Evolutionary conservation across 176 grass and related monocot genomes (phyloP).

Genomic region (Sorghum bicolor): DNA sequence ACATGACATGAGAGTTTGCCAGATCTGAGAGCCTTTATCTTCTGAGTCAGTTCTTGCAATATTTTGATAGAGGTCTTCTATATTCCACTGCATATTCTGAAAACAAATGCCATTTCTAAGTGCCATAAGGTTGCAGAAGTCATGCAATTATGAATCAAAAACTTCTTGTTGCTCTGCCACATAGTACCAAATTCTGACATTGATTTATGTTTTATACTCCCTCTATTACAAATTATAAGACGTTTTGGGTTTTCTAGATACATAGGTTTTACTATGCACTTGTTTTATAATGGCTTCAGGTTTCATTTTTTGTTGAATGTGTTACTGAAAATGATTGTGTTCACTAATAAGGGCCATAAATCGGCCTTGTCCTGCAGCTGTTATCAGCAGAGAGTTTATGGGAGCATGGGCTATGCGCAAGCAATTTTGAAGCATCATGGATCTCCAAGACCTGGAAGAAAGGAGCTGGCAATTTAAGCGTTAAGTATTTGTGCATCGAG

Average conservation of each 20-base stretch:
- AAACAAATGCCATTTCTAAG: neutral
- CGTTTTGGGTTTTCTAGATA: neutral
- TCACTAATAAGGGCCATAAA: neutral
- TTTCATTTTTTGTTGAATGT: neutral
- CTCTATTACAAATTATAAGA: neutral
- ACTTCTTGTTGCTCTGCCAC: neutral
- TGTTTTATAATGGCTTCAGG: neutral
- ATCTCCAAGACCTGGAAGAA: slow-evolving; percentile 63
- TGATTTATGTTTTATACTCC: neutral
- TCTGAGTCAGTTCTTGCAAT: neutral
- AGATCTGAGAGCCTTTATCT: neutral
- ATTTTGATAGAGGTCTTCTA: neutral
- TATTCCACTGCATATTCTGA: neutral
- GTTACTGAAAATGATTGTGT: neutral
- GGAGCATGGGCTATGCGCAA: slow-evolving; percentile 79
- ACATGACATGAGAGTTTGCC: neutral
- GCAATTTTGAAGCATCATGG: slow-evolving; percentile 78
- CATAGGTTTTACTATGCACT: neutral
- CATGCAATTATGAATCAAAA: neutral
- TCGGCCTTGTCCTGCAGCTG: slow-evolving; percentile 49
- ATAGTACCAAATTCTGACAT: neutral
- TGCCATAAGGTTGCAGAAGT: neutral
- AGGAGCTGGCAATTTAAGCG: slow-evolving; percentile 62
- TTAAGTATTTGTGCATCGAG: slow-evolving; percentile 35
- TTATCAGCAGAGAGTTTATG: slow-evolving; percentile 69